phyloP scores from a whole-genome alignment of 805 yeast species.

The Suhomyces sp. region DNA sequence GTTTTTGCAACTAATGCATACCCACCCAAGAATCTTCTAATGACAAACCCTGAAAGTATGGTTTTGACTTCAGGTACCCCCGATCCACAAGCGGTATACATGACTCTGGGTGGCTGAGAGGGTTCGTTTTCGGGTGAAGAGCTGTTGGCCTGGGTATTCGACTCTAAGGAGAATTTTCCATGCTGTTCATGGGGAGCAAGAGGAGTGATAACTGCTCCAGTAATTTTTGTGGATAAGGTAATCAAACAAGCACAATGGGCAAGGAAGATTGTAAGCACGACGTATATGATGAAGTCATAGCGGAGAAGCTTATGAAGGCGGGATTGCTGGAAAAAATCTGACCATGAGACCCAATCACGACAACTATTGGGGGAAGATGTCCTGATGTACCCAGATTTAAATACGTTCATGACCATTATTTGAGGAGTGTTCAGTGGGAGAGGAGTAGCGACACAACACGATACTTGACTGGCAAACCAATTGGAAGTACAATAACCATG shows the following conservation, averaged over 20 bases:
- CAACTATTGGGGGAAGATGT: slow-evolving; percentile 8
- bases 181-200: no score
- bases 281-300: slow-evolving; percentile 38
- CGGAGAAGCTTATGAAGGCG: slow-evolving; percentile 10
- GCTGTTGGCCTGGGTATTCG: slow-evolving; percentile 1
- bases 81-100: slow-evolving; percentile 57
- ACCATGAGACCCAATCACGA: slow-evolving; percentile 47
- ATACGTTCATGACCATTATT: slow-evolving; percentile 14
- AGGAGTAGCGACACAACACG: slow-evolving; percentile 34
- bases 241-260: slow-evolving; percentile 46
- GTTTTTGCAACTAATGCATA: slow-evolving; percentile 52
- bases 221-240: slow-evolving; percentile 47
- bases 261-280: slow-evolving; percentile 35
- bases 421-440: slow-evolving; percentile 4
- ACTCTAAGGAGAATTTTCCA: neutral
- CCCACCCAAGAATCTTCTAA: slow-evolving; percentile 51
- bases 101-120: slow-evolving; percentile 17
- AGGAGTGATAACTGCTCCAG: slow-evolving; percentile 10
- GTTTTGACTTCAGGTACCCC: slow-evolving; percentile 66
- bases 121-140: neutral
- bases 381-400: slow-evolving; percentile 20
- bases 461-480: slow-evolving; percentile 43
- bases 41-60: slow-evolving; percentile 57
- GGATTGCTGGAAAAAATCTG: slow-evolving; percentile 22
- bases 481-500: slow-evolving; percentile 50